Base-by-base conservation (phyloP, 495 filamentous ascomycete species). In the Aspergillus heteromorphus region DNA sequence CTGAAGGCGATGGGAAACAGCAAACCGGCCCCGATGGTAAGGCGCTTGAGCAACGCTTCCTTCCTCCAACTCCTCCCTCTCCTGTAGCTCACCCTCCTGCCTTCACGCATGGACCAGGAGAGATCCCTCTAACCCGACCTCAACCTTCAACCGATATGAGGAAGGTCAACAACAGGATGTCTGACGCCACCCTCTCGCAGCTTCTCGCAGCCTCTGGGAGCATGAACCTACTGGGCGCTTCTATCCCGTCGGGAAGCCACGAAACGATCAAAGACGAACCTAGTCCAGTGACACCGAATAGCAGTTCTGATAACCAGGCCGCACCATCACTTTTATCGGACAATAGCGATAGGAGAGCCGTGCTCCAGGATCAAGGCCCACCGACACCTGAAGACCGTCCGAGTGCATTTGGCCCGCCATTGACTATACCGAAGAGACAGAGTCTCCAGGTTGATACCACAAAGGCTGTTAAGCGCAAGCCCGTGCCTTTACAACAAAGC, bases 121-220 rank as follows among this genome's bases (percentile, higher is more conserved):
- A 83, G 45, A 77, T 79, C 53, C 91, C 91, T 6, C 68, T 73
- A 10, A 83, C 78, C 27, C 79, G 84, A 53, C 88, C 89, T 4
- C 81, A 85, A 55, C 79, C 85, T 41, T 83, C 87, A 25, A 78
- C 85, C n/a, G 87, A 92, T 57, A 75, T 90, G 67, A 83, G 87
- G 45, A 80, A 83, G 52, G 87, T 86, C 49, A 92, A 87, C 51
- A 89, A 84, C 57, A 83, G 89, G 10, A 83, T 97, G 69, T 95
- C 92, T 19, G 75, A 82, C 52, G 85, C 83, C 4, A 97, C 92
- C 14, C 76, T 97, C 8, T 77, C 83, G 1, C 89, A 95, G 62
- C 64, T 97, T 47, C 80, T 80, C 27, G 85, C 83, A 38, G 86
- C 86, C 36, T 64, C 61, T 9, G 82, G 81, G 14, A 79, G 75